Percentiles rank a stretch among this genome's conserved stretches.
Evolutionary conservation across 225 moss, liverwort and hornwort genomes (phyloP).

Genomic region (Rhytidiadelphus loreus): DNA sequence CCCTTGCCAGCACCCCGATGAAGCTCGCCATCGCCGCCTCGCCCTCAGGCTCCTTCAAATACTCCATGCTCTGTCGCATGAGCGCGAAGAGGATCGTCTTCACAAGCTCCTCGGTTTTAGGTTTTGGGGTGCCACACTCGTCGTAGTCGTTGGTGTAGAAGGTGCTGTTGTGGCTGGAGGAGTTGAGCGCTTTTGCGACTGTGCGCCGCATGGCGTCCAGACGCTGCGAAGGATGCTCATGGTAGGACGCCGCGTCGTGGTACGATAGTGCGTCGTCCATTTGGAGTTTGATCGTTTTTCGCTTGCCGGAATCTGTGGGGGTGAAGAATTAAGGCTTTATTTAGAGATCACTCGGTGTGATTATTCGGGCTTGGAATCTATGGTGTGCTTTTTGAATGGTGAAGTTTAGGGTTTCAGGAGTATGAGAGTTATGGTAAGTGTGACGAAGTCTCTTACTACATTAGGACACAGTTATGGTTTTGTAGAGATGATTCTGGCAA

Average conservation of each 20-base stretch:
- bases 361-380: background rate
- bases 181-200: background rate
- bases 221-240: background rate
- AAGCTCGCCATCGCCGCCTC: background rate
- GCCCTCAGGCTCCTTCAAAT: background rate
- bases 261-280: background rate
- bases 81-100: background rate
- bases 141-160: background rate
- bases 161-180: background rate
- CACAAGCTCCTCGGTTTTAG: background rate
- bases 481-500: background rate
- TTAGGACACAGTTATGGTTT: background rate
- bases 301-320: background rate
- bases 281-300: background rate
- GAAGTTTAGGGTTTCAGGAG: background rate
- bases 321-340: background rate
- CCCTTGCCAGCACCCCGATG: background rate
- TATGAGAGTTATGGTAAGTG: background rate
- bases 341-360: background rate
- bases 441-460: background rate
- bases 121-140: background rate
- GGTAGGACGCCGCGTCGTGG: background rate
- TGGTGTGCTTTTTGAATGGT: too few species aligned
- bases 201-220: background rate
- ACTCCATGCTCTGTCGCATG: background rate